These are phyloP conservation scores for Plectosphaerella plurivora DNA, from an alignment of 2,329 filamentous ascomycete species.

Conservation along the genomic window DNA sequence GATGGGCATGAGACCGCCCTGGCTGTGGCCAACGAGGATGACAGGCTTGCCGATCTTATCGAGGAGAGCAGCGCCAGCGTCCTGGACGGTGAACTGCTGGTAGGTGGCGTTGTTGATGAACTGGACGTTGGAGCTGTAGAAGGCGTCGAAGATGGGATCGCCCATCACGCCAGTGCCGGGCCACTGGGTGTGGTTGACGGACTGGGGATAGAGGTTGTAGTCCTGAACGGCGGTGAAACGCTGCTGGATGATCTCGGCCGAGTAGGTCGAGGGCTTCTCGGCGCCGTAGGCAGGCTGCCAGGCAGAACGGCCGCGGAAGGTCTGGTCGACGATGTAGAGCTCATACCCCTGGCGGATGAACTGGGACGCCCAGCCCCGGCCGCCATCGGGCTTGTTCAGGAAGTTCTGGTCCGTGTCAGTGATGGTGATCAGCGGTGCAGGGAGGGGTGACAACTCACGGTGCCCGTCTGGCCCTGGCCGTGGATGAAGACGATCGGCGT, in stretches of 20 bases:
- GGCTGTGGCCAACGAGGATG: conserved; percentile 39
- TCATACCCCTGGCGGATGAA: conserved; percentile 41
- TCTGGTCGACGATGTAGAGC: conserved; percentile 42
- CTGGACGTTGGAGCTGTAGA: conserved; percentile 34
- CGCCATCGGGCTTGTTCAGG: conserved; percentile 40
- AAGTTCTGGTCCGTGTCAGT: conserved; percentile 27
- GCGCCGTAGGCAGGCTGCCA: conserved; percentile 28
- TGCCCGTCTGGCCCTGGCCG: conserved; percentile 35
- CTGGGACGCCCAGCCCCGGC: conserved; percentile 41
- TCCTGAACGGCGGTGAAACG: conserved; percentile 30
- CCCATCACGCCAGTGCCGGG: conserved; percentile 32
- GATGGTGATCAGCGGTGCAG: too few relatives aligned
- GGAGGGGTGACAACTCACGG: conserved; percentile 18
- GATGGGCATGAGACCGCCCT: conserved; percentile 37
- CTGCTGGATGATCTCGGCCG: conserved; percentile 28
- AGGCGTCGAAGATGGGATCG: conserved; percentile 34
- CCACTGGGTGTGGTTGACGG: conserved; percentile 36
- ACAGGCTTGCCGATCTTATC: conserved; percentile 35
- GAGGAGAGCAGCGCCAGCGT: conserved; percentile 34
- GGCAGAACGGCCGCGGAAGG: conserved; percentile 37
- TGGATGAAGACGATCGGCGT: conserved; percentile 37
- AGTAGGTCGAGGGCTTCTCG: conserved; percentile 16
- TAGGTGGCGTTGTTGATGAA: conserved; percentile 24
- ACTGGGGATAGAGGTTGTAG: conserved; percentile 32
- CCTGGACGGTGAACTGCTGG: conserved; percentile 30